These are phyloP conservation scores for Mitragyna speciosa DNA, from an alignment of 257 asterid species.

Conservation along the genomic window DNA sequence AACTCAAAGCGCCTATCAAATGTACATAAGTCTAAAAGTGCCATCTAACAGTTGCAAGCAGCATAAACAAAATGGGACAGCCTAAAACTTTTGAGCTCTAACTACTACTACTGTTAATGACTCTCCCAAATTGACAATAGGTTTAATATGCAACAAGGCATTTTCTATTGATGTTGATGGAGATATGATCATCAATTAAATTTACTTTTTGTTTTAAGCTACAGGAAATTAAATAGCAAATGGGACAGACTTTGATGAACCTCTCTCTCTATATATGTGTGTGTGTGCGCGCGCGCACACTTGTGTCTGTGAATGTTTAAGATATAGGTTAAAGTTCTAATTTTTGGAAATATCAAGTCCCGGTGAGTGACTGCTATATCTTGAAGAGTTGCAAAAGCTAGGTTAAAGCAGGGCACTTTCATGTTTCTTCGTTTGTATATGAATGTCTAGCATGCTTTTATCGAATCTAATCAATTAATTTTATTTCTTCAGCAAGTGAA, in stretches of 20 bases:
- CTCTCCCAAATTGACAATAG: neutral
- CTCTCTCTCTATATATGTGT: neutral
- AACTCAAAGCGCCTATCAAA: neutral
- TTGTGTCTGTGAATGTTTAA: neutral
- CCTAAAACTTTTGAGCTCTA: neutral
- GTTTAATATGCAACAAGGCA: neutral
- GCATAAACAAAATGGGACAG: neutral
- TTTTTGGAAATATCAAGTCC: neutral
- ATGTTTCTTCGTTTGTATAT: neutral
- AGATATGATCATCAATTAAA: neutral
- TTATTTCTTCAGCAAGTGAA: conserved; percentile 73
- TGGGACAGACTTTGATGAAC: neutral
- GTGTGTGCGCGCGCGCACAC: neutral
- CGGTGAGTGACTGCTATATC: neutral
- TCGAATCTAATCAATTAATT: conserved; percentile 30
- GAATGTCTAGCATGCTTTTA: neutral
- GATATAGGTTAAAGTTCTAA: neutral
- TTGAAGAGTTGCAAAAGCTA: neutral
- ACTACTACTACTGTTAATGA: neutral
- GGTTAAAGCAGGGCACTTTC: neutral
- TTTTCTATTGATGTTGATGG: neutral
- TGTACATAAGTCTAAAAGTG: neutral
- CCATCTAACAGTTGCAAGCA: neutral
- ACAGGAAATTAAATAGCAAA: neutral
- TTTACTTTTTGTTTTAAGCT: neutral